A percentile compares a stretch with the other conserved stretches of the same genome.
Evolutionary conservation across 805 yeast species (phyloP).

Genomic region (Wickerhamomyces strasburgensis): DNA sequence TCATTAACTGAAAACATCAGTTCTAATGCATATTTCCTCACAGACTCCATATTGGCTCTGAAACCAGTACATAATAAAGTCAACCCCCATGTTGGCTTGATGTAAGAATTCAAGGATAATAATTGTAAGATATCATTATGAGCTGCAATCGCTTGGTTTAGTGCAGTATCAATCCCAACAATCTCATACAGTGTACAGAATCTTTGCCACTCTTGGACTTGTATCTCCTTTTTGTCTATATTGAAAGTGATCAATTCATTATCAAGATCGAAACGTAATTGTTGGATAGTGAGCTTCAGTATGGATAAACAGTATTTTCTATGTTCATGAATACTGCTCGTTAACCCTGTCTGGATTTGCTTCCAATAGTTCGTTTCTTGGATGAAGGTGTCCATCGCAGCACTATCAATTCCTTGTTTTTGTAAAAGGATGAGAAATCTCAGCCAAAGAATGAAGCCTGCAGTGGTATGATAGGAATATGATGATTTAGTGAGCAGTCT

Average conservation of each 20-base stretch:
- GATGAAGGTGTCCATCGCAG: constrained; percentile 3
- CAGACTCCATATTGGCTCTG: constrained; percentile 71
- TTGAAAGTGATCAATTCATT: constrained; percentile 22
- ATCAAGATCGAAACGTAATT: constrained; percentile 31
- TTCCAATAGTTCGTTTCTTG: constrained; percentile 46
- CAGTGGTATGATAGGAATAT: constrained; percentile 30
- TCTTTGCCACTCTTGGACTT: constrained; percentile 60
- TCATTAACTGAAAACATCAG: constrained; percentile 49
- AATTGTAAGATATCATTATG: constrained; percentile 52
- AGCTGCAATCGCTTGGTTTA: constrained; percentile 83
- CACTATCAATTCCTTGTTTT: constrained; percentile 4
- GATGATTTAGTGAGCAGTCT: constrained; percentile 30
- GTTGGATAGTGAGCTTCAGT: constrained; percentile 53
- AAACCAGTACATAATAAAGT: constrained; percentile 72
- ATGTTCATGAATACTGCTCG: constrained; percentile 55
- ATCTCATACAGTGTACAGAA: constrained; percentile 75
- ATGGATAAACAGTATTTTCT: constrained; percentile 66
- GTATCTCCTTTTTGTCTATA: constrained; percentile 13
- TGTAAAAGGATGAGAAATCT: constrained; percentile 37
- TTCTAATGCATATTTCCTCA: constrained; percentile 56
- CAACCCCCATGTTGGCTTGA: constrained; percentile 70
- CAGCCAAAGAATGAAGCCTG: constrained; percentile 51
- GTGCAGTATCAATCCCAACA: constrained; percentile 75
- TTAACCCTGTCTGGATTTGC: constrained; percentile 50
- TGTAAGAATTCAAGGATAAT: constrained; percentile 42